phyloP scores from a whole-genome alignment of 2,329 filamentous ascomycete genomes.

The Fusarium oligoseptatum region DNA sequence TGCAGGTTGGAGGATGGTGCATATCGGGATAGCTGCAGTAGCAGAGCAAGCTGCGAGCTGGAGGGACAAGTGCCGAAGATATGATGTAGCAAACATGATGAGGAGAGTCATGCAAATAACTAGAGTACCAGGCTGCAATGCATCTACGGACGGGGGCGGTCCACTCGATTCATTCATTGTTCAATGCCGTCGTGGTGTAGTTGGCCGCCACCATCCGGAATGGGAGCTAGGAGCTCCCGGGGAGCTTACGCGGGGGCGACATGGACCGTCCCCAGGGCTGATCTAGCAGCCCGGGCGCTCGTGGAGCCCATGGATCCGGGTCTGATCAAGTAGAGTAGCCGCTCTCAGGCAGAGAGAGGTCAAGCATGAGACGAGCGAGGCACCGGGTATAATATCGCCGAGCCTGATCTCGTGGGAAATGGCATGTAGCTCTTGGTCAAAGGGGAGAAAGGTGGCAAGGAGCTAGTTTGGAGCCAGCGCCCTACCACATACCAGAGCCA shows the following conservation, averaged over 20 bases:
- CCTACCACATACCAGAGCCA: conserved; percentile 32
- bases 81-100: background rate
- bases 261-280: background rate
- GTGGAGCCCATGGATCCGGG: background rate
- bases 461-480: conserved; percentile 6
- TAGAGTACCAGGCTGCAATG: background rate
- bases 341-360: background rate
- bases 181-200: background rate
- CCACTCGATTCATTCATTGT: conserved; percentile 4
- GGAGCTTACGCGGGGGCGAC: conserved; percentile 10
- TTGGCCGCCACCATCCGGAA: conserved; percentile 18
- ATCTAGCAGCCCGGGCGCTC: background rate
- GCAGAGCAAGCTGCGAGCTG: background rate
- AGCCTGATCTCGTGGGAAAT: background rate
- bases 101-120: background rate
- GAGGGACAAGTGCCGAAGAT: conserved; percentile 1
- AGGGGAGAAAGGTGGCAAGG: conserved; percentile 6
- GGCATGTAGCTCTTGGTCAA: background rate
- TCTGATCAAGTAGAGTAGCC: background rate
- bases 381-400: background rate
- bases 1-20: background rate
- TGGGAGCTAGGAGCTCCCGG: conserved; percentile 8
- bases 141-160: background rate
- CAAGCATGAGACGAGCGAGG: background rate
- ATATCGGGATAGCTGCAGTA: conserved; percentile 4